Conservation (phyloP, 2,329 filamentous ascomycete genomes). For the Calonectria leucothoes region DNA sequence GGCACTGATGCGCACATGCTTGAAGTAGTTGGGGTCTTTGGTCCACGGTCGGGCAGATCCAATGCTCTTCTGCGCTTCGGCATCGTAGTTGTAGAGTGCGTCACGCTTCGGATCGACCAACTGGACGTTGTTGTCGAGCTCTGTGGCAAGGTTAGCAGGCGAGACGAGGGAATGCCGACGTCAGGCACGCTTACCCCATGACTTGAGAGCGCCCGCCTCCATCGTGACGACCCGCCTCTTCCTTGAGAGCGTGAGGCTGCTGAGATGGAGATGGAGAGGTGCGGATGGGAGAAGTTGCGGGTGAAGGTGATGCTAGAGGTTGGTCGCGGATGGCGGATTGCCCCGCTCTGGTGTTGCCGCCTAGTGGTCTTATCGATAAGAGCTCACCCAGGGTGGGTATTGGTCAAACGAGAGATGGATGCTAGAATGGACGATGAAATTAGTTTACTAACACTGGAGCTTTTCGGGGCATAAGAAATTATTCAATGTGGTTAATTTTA, state of each 20-base stretch:
- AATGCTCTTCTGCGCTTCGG: constrained; percentile 74
- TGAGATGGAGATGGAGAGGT: constrained; percentile 31
- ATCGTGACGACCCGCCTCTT: constrained; percentile 35
- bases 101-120: constrained; percentile 89
- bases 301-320: constrained; percentile 21
- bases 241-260: constrained; percentile 19
- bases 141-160: constrained; percentile 57
- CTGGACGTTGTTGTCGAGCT: constrained; percentile 87
- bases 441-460: background rate
- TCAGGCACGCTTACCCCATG: constrained; percentile 40
- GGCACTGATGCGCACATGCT: constrained; percentile 90
- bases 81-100: constrained; percentile 88
- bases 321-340: constrained; percentile 23
- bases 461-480: background rate
- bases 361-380: constrained; percentile 41
- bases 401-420: background rate
- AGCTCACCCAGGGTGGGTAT: constrained; percentile 22
- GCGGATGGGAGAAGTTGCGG: constrained; percentile 1
- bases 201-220: constrained; percentile 46
- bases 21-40: constrained; percentile 87
- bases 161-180: no score
- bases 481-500: background rate
- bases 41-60: constrained; percentile 78
- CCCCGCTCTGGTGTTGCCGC: constrained; percentile 35
- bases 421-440: background rate